Base-by-base conservation (phyloP, 129 eudicot genomes). In the Logfia minima region DNA sequence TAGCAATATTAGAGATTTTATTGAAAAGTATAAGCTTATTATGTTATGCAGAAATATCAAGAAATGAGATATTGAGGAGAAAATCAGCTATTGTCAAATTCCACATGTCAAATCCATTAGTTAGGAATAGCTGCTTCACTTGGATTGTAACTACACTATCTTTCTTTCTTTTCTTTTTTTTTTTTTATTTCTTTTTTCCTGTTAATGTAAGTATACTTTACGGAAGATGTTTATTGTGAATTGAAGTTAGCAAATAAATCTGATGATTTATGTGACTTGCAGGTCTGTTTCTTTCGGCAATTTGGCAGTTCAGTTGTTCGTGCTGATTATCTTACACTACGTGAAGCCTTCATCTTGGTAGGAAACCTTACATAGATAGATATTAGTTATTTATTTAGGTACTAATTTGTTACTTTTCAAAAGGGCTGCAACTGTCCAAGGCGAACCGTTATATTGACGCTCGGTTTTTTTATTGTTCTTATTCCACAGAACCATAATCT, bases 231-330 rank as follows among this genome's bases (percentile, higher is more conserved):
- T 23, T 10, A 22, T 45, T 16, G 8, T 19, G 14, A 14, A 7
- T 3, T 34, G 14, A 56, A 29, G 14, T 51, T 51, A 17, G 52
- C 66, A 17, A 8, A 41, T 39, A 23, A 16, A 61, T 34, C 6
- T 62, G 16, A 2, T 2, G 24, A 0, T 45, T 39, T 45, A 8
- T 74, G 4, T 39, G 1, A 64, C 26, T 23, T 70, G 75, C 86
- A 93, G 97, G 85, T 86, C 8, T 93, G 98, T 76, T 93, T 93
- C 85, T 93, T 90, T 82, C 83, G 96, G 69, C 98, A 93, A 66
- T 93, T 93, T 77, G 91, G 97, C 35, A 80, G 51, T 77, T 88
- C 98, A 17, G 97, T 93, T 68, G 95, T 90, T 71, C 92, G 90
- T 72, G 89, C 89, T 39, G 98, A 93, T 81, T 93, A 93, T 66